phyloP scores from a whole-genome alignment of 805 yeast genomes.

The Ogataea pilisensis region DNA sequence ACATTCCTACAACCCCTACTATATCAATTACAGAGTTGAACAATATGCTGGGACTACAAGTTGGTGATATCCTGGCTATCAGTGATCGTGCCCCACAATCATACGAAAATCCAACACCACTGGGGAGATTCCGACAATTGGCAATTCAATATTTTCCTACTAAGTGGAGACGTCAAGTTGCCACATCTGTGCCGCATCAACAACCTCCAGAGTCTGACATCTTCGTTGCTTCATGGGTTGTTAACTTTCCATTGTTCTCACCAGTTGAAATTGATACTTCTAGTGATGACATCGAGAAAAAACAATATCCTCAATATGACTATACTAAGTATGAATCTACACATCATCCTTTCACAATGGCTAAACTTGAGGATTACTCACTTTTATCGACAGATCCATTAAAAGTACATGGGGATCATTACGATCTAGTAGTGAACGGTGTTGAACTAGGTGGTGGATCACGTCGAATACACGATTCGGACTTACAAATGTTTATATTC shows the following conservation, averaged over 20 bases:
- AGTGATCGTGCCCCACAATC: conserved; percentile 66
- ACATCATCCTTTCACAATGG: conserved; percentile 98
- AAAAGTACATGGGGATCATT: conserved; percentile 80
- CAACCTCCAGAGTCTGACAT: conserved; percentile 26
- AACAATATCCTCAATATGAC: conserved; percentile 61
- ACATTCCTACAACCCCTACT: conserved; percentile 14
- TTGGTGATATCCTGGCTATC: conserved; percentile 75
- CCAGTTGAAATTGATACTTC: conserved; percentile 49
- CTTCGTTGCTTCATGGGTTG: conserved; percentile 77
- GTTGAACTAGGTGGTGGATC: conserved; percentile 98
- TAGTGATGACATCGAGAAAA: conserved; percentile 6
- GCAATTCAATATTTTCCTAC: conserved; percentile 54
- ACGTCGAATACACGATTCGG: conserved; percentile 85
- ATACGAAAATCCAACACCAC: conserved; percentile 93
- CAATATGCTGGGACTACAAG: conserved; percentile 36
- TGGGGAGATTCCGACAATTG: conserved; percentile 80
- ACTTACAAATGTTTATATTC: conserved; percentile 70
- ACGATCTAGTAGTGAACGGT: conserved; percentile 90
- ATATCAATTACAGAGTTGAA: conserved; percentile 22
- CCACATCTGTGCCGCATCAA: conserved; percentile 14
- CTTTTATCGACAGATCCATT: conserved; percentile 52
- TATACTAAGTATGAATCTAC: conserved; percentile 54
- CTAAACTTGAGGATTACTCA: conserved; percentile 62
- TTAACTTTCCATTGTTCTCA: conserved; percentile 87
- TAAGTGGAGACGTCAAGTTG: conserved; percentile 41